phyloP scores from a whole-genome alignment of 108 stramenopile species.

The Phaeodactylum tricornutum region DNA sequence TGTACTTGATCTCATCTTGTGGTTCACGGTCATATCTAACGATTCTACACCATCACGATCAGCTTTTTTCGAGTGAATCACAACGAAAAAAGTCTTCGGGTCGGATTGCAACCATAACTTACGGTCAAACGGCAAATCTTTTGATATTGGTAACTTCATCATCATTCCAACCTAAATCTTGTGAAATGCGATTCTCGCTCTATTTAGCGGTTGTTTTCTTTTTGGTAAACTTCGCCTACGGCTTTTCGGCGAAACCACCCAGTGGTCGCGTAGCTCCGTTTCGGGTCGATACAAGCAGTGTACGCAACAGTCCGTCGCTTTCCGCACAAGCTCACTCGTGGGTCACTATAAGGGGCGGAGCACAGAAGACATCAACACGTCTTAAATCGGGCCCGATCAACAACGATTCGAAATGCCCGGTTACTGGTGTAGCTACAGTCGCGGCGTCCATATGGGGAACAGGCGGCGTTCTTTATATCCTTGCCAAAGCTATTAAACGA shows the following conservation, averaged over 20 bases:
- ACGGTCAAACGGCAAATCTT: no score
- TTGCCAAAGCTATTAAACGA: slow-evolving; percentile 77
- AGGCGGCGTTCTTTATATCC: slow-evolving; percentile 74
- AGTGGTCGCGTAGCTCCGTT: neutral
- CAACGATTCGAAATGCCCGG: slow-evolving; percentile 2
- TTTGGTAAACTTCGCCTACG: neutral
- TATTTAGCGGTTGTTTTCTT: no score
- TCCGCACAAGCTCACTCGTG: neutral
- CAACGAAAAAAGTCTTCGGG: no score
- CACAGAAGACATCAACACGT: neutral
- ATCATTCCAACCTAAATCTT: no score
- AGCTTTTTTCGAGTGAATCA: no score
- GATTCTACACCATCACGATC: no score
- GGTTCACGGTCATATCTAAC: no score
- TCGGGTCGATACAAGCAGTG: neutral
- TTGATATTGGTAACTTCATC: no score
- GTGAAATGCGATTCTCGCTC: no score
- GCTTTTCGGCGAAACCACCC: no score
- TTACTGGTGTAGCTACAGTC: slow-evolving; percentile 1
- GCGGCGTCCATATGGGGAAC: slow-evolving; percentile 75
- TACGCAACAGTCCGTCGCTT: neutral
- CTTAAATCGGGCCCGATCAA: neutral
- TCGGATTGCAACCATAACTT: no score
- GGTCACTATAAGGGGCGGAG: neutral
- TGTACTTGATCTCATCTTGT: no score